Evolutionary conservation across 192 early-diverging fungal genomes (phyloP), one percentile per base, ranked within the genome.

Genomic region (Rhizophagus prolifer): DNA sequence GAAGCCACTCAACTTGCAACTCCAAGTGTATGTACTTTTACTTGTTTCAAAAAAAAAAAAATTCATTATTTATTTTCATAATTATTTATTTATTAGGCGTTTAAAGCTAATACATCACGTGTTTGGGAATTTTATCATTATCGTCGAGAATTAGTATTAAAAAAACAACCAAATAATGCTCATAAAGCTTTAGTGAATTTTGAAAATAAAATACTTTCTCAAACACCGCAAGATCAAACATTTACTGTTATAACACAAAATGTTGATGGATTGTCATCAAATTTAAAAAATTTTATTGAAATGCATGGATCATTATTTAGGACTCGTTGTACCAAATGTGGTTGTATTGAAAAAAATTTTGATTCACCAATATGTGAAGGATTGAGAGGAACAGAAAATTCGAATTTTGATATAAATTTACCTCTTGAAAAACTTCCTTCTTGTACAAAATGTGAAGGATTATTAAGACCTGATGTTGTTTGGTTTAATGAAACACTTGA

Each of bases 111-210:
- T 73, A 69, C 77, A 4, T 63, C 59, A 6, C 71, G 77, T 26
- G 70, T 78, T 28, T 78, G 77, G 77, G 74, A 78, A 50, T 78
- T 78, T 58, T 78, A 78, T 64, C 70, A 78, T 64, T 78, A 78
- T 47, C 72, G 77, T 26, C 77, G 77, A 23, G 71, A 73, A 62
- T 70, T 70, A 28, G 71, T 78, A 14, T 46, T 78, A 25, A 72
- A 26, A 44, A 78, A 54, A 31, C 10, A 59, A 59, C 58, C 70
- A 14, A 78, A 78, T 46, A 41, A 34, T 1, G 77, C 77, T 1
- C 77, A 78, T 38, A 78, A 78, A 46, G 77, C 77, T 12, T 26
- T 78, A 9, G 25, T 28, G 9, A 59, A 46, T 34, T 78, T 72
- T 38, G 50, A 60, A 60, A 26, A 73, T 21, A 70, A 72, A 60